These are phyloP conservation scores for Metschnikowia continentalis DNA, from an alignment of 805 yeast genomes.

Conservation along the genomic window DNA sequence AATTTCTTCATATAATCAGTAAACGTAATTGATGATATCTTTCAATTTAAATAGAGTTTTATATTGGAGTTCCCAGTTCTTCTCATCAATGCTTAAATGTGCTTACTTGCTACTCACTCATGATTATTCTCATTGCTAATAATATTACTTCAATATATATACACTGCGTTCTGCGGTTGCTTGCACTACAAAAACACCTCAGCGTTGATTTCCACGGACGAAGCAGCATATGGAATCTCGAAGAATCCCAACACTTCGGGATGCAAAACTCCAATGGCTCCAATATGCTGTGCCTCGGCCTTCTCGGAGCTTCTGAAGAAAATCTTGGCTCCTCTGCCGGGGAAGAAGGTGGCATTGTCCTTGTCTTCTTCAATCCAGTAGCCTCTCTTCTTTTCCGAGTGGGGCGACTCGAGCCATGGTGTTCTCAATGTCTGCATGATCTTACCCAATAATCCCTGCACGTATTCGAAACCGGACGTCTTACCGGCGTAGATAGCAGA, in stretches of 20 bases:
- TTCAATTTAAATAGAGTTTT: too few species aligned
- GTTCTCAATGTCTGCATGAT: slow-evolving; percentile 95
- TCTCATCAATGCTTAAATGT: too few species aligned
- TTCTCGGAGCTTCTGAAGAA: slow-evolving; percentile 65
- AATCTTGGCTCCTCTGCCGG: slow-evolving; percentile 94
- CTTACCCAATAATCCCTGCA: slow-evolving; percentile 92
- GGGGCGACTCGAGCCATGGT: slow-evolving; percentile 64
- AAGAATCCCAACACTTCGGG: slow-evolving; percentile 86
- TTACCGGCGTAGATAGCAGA: slow-evolving; percentile 92
- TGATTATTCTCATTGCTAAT: neutral
- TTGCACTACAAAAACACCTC: slow-evolving; percentile 68
- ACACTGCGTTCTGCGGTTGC: slow-evolving; percentile 1
- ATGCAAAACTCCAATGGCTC: slow-evolving; percentile 90
- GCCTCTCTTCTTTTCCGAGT: slow-evolving; percentile 58
- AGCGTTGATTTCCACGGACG: slow-evolving; percentile 84
- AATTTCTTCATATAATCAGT: too few species aligned
- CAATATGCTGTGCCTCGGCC: slow-evolving; percentile 57
- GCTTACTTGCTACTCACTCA: neutral
- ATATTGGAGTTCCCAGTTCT: too few species aligned
- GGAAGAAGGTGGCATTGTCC: slow-evolving; percentile 75
- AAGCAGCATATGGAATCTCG: slow-evolving; percentile 90
- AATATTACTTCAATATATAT: neutral
- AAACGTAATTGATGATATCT: too few species aligned
- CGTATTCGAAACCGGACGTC: slow-evolving; percentile 88
- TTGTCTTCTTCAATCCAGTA: slow-evolving; percentile 78